phyloP scores from a whole-genome alignment of 2,329 filamentous ascomycete species.

The Corinectria fuckeliana region DNA sequence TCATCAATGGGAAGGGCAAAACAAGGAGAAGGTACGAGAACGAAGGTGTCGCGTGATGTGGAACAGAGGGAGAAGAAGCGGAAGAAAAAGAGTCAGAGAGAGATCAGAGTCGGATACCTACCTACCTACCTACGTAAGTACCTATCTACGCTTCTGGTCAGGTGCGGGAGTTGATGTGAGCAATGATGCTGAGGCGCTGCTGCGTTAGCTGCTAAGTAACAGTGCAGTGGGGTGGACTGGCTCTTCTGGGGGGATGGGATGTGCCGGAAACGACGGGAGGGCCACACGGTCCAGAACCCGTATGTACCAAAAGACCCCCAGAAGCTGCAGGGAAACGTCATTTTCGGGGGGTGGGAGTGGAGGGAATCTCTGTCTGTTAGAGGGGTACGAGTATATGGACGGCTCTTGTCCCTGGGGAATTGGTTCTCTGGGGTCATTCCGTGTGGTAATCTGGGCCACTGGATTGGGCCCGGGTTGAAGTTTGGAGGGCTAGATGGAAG shows the following conservation, averaged over 20 bases:
- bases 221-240: not conserved
- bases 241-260: not conserved
- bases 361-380: conserved; percentile 19
- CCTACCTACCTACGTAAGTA: too few relatives aligned
- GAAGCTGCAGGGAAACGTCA: conserved; percentile 14
- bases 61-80: too few relatives aligned
- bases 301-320: not conserved
- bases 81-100: conserved; percentile 13
- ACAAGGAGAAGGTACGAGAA: conserved; percentile 13
- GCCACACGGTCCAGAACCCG: too few relatives aligned
- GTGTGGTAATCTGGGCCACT: conserved; percentile 14
- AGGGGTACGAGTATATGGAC: conserved; percentile 20
- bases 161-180: conserved; percentile 34
- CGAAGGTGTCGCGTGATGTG: conserved; percentile 18
- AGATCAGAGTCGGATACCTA: too few relatives aligned
- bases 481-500: conserved; percentile 11
- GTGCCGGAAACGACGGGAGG: conserved; percentile 4
- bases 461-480: conserved; percentile 2
- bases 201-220: not conserved
- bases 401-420: conserved; percentile 7
- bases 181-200: conserved; percentile 29
- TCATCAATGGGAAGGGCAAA: conserved; percentile 12
- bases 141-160: too few relatives aligned
- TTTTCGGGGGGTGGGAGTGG: conserved; percentile 9
- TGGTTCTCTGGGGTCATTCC: not conserved